Evolutionary conservation across 768 basidiomycete species (phyloP).

Genomic region (Ephemerocybe angulata): DNA sequence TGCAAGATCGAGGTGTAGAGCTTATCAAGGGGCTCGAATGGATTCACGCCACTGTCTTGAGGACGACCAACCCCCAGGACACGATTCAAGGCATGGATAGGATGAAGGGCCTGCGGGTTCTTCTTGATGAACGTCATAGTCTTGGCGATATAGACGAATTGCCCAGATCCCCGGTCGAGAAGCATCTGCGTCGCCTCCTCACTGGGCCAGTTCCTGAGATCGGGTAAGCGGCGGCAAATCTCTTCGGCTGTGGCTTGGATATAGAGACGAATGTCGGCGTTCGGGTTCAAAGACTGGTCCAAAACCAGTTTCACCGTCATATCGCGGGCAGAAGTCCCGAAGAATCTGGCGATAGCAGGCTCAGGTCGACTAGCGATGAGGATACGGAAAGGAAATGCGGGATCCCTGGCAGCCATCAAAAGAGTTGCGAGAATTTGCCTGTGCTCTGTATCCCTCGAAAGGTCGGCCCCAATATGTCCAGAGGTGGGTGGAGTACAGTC

Average conservation of each 20-base stretch:
- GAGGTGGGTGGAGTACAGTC: conserved; percentile 13
- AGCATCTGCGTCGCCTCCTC: background rate
- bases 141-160: background rate
- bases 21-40: background rate
- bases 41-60: background rate
- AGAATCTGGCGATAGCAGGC: background rate
- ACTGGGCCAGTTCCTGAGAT: background rate
- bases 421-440: background rate
- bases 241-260: background rate
- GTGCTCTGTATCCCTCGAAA: conserved; percentile 1
- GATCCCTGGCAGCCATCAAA: conserved; percentile 9
- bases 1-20: background rate
- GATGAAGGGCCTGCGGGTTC: background rate
- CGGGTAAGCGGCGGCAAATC: background rate
- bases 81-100: background rate
- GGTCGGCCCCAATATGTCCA: conserved; percentile 12
- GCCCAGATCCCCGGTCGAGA: background rate
- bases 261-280: background rate
- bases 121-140: background rate
- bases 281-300: background rate
- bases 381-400: conserved; percentile 12
- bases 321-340: background rate
- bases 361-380: conserved; percentile 14
- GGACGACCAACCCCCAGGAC: background rate
- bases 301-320: background rate